Evolutionary conservation across 257 asterid species (phyloP).

Genomic region (Coffea canephora): DNA sequence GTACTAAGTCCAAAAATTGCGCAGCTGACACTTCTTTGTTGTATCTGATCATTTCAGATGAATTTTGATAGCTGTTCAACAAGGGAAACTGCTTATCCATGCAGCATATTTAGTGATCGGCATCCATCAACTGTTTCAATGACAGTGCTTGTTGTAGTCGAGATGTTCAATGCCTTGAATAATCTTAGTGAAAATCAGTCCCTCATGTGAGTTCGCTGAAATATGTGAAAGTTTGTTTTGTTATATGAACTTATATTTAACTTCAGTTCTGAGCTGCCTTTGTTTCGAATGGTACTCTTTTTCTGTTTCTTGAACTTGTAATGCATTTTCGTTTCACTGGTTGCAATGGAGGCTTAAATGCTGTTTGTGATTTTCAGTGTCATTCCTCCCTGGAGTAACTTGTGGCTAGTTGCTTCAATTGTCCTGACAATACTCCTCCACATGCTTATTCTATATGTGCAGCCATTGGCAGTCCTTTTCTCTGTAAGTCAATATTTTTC

Average conservation of each 20-base stretch:
- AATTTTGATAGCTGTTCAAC: constrained; percentile 91
- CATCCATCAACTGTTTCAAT: constrained; percentile 96
- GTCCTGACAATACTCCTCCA: constrained; percentile 90
- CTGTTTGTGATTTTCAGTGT: constrained; percentile 38
- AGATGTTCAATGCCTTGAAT: constrained; percentile 98
- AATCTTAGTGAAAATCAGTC: constrained; percentile 99
- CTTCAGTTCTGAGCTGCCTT: background rate
- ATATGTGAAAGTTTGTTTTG: constrained; percentile 8
- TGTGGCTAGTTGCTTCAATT: constrained; percentile 96
- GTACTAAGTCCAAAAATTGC: background rate
- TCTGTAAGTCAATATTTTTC: constrained; percentile 59
- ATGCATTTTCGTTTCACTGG: background rate
- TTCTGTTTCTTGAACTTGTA: background rate
- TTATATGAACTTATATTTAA: background rate
- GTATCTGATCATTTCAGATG: constrained; percentile 50
- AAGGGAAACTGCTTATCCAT: constrained; percentile 74
- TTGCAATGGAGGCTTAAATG: background rate
- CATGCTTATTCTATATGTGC: constrained; percentile 70
- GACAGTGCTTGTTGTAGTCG: constrained; percentile 98
- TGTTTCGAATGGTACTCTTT: background rate
- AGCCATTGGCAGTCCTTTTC: constrained; percentile 84
- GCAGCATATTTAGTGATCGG: constrained; percentile 76
- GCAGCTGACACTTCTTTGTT: constrained; percentile 1
- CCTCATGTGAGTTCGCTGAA: constrained; percentile 60
- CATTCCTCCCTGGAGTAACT: constrained; percentile 96